phyloP scores from a whole-genome alignment of 352 stramenopile genomes.

The Globisporangium cystogenes region DNA sequence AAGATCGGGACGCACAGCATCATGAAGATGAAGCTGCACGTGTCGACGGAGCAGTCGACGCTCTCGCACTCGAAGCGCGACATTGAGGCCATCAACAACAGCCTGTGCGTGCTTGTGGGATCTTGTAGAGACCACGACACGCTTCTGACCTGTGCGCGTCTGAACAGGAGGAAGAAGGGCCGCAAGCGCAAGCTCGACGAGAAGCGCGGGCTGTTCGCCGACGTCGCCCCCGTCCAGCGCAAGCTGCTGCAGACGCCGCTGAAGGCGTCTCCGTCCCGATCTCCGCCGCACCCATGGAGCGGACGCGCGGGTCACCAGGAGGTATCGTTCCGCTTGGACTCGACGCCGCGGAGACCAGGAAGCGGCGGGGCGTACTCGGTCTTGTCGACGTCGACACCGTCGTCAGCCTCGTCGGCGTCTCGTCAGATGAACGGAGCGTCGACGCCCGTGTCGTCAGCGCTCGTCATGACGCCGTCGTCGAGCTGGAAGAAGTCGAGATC shows the following conservation, averaged over 20 bases:
- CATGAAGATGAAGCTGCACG: conserved; percentile 78
- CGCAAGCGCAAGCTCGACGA: conserved; percentile 58
- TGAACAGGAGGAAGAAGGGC: conserved; percentile 47
- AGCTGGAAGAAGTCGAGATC: conserved; percentile 15
- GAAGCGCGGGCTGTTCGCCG: conserved; percentile 16
- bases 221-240: conserved; percentile 42
- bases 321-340: not conserved
- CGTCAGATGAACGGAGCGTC: conserved; percentile 4
- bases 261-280: conserved; percentile 29
- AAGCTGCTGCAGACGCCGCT: conserved; percentile 74
- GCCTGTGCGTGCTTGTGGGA: conserved; percentile 56
- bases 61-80: conserved; percentile 49
- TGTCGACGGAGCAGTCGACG: conserved; percentile 38
- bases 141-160: not conserved
- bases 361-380: conserved; percentile 5
- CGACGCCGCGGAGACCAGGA: conserved; percentile 8
- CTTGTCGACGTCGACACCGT: conserved; percentile 1
- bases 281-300: conserved; percentile 34
- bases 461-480: conserved; percentile 12
- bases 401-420: not conserved
- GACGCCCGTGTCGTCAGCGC: conserved; percentile 18
- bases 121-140: too few species aligned
- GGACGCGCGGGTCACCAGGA: conserved; percentile 20
- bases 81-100: conserved; percentile 83
- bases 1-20: conserved; percentile 55